A percentile compares a stretch with the other conserved stretches of the same genome.
phyloP scores from a whole-genome alignment of 768 basidiomycete genomes.

The Vishniacozyma victoriae region DNA sequence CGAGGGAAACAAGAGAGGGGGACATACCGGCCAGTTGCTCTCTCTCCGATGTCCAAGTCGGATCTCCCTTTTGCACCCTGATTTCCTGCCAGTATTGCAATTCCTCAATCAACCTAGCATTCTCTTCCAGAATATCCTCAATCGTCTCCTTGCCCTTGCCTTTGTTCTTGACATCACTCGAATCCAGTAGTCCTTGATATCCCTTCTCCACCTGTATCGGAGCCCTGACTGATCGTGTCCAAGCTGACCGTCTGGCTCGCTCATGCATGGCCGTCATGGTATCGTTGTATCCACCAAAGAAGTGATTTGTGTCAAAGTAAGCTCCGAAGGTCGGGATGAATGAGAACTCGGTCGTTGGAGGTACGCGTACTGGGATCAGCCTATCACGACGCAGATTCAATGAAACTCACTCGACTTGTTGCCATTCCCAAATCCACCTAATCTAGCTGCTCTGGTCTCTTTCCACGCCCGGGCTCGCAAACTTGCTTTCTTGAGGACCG shows the following conservation, averaged over 20 bases:
- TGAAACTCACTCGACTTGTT: constrained; percentile 18
- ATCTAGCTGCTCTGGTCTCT: constrained; percentile 10
- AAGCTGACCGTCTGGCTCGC: constrained; percentile 5
- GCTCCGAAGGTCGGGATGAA: constrained; percentile 42
- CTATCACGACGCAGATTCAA: not conserved
- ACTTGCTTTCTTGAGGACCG: constrained; percentile 24
- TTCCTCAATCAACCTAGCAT: constrained; percentile 27
- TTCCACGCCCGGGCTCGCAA: constrained; percentile 33
- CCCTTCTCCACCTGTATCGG: constrained; percentile 3
- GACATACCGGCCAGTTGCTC: too few relatives aligned
- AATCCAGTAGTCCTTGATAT: not conserved
- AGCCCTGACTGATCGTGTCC: constrained; percentile 1
- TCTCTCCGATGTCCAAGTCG: constrained; percentile 22
- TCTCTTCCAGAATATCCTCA: constrained; percentile 25
- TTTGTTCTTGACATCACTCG: not conserved
- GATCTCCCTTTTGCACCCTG: constrained; percentile 21
- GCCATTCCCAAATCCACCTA: constrained; percentile 32
- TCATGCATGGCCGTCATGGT: constrained; percentile 37
- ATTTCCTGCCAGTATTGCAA: constrained; percentile 38
- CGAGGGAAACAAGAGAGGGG: too few relatives aligned
- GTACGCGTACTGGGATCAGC: constrained; percentile 12
- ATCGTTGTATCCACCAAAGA: constrained; percentile 28
- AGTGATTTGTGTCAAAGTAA: constrained; percentile 30
- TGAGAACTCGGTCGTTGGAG: constrained; percentile 1
- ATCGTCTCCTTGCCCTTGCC: constrained; percentile 13